phyloP scores from a whole-genome alignment of 2,329 filamentous ascomycete genomes.

The Colletotrichum sp. region DNA sequence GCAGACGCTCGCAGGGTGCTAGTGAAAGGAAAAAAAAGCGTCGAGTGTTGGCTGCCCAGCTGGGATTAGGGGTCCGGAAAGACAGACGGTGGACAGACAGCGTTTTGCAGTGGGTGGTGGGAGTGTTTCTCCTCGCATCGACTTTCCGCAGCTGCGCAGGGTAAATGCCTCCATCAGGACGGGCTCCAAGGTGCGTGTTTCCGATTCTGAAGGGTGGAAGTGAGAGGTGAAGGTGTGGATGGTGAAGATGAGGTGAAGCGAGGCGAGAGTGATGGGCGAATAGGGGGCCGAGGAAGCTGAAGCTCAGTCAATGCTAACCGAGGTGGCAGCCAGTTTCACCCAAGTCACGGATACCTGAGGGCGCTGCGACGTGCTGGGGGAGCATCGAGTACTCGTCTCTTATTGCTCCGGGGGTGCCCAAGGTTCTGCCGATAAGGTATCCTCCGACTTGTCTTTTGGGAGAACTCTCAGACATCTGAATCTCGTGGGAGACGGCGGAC shows the following conservation, averaged over 20 bases:
- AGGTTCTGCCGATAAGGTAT: background rate
- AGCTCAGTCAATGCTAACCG: slow-evolving; percentile 8
- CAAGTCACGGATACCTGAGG: slow-evolving; percentile 6
- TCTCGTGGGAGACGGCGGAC: background rate
- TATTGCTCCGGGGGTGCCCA: background rate
- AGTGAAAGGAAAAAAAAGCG: background rate
- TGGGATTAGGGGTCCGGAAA: background rate
- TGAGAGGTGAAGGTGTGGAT: background rate
- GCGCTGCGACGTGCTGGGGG: background rate
- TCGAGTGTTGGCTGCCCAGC: background rate
- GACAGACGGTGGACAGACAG: background rate
- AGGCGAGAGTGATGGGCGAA: background rate
- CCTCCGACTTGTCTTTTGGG: background rate
- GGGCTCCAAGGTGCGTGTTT: slow-evolving; percentile 1
- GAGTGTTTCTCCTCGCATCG: slow-evolving; percentile 11
- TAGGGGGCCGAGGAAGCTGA: background rate
- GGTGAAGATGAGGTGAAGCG: background rate
- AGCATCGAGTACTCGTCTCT: background rate
- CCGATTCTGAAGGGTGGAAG: background rate
- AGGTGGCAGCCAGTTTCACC: slow-evolving; percentile 7
- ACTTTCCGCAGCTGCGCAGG: background rate
- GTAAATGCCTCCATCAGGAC: background rate
- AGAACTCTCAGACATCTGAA: background rate
- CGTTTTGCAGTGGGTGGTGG: background rate
- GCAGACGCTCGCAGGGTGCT: background rate